Conservation (phyloP, 768 basidiomycete species). For the Brasilioporus rufonigricans region DNA sequence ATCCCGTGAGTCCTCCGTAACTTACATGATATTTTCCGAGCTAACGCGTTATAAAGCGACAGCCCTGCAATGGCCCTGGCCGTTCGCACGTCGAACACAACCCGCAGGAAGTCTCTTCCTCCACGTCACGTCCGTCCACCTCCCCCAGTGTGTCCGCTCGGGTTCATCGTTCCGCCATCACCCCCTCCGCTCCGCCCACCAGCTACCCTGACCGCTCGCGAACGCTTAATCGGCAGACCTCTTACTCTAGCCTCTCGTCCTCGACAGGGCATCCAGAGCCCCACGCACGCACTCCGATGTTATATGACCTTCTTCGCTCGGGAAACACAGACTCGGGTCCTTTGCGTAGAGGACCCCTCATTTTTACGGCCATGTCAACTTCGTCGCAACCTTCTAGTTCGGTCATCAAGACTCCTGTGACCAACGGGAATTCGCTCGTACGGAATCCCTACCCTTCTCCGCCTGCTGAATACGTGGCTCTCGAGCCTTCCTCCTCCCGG, state of each 20-base stretch:
- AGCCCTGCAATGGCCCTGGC: conserved; percentile 8
- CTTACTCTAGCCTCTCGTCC: conserved; percentile 7
- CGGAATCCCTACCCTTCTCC: conserved; percentile 28
- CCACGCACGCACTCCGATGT: conserved; percentile 10
- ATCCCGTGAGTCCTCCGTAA: conserved; percentile 17
- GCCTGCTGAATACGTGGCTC: conserved; percentile 19
- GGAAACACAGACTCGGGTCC: conserved; percentile 17
- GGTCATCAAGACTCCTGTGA: background rate
- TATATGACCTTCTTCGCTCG: conserved; percentile 22
- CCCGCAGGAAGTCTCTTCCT: background rate
- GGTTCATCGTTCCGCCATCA: conserved; percentile 10
- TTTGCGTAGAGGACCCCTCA: conserved; percentile 52
- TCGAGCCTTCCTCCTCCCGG: conserved; percentile 1
- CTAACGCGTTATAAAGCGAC: conserved; percentile 25
- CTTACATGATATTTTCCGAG: conserved; percentile 13
- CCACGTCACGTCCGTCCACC: conserved; percentile 11
- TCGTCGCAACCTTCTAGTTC: conserved; percentile 17
- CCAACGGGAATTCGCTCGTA: background rate
- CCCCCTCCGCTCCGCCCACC: conserved; percentile 15
- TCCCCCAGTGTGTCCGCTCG: conserved; percentile 3
- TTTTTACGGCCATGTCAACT: conserved; percentile 58
- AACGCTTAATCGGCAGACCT: conserved; percentile 4
- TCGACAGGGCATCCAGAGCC: background rate
- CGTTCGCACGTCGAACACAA: background rate
- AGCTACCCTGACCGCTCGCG: conserved; percentile 18